Evolutionary conservation across 371 early-diverging fungal species (phyloP).

Genomic region (Lichtheimia corymbifera): DNA sequence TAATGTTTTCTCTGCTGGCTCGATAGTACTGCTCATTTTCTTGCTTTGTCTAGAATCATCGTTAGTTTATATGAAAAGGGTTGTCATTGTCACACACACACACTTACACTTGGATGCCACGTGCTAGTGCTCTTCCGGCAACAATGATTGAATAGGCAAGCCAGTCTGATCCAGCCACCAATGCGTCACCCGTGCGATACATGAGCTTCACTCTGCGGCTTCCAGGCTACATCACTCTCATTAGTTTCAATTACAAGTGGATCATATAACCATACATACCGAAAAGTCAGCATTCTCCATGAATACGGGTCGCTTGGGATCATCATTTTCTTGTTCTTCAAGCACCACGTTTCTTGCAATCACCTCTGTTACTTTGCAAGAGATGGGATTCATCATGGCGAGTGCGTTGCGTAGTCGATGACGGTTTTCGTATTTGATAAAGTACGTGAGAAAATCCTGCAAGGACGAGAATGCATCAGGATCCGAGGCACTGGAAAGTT

Average conservation of each 20-base stretch:
- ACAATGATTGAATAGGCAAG: constrained; percentile 31
- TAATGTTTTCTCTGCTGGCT: constrained; percentile 22
- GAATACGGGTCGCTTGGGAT: constrained; percentile 13
- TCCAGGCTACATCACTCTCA: neutral
- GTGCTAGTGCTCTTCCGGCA: constrained; percentile 33
- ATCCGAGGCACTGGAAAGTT: constrained; percentile 16
- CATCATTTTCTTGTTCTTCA: constrained; percentile 10
- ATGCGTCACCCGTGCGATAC: constrained; percentile 33
- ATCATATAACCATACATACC: neutral
- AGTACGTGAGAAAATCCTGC: constrained; percentile 36
- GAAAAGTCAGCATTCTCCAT: constrained; percentile 13
- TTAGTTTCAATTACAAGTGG: no score
- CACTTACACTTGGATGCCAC: constrained; percentile 22
- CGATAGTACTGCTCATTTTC: constrained; percentile 17
- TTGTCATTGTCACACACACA: neutral
- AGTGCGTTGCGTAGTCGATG: constrained; percentile 40
- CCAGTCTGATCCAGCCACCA: constrained; percentile 41
- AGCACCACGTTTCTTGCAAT: constrained; percentile 33
- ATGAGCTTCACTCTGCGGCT: constrained; percentile 26
- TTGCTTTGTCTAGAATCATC: neutral
- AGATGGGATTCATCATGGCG: constrained; percentile 34
- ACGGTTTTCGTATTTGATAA: constrained; percentile 40
- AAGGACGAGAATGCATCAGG: constrained; percentile 21
- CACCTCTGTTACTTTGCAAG: constrained; percentile 39
- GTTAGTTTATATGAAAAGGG: neutral